Conservation (phyloP, 1,284 basidiomycete species). For the Phellinidium pouzarii region DNA sequence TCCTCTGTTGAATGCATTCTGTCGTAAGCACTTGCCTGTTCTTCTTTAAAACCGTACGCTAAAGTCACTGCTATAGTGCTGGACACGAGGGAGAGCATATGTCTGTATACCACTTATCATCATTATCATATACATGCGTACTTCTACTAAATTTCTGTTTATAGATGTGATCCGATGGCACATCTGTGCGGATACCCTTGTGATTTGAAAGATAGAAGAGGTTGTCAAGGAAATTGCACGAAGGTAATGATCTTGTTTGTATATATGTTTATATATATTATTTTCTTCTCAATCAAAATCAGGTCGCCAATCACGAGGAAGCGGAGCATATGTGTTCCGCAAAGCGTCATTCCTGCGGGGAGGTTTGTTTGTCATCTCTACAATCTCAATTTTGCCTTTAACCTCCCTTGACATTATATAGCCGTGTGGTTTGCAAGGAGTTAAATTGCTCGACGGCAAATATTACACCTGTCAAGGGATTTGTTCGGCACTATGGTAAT, state of each 20-base stretch:
- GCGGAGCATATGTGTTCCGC: conserved; percentile 49
- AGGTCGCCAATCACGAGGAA: conserved; percentile 40
- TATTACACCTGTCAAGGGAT: conserved; percentile 35
- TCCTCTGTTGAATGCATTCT: conserved; percentile 26
- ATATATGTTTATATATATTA: neutral
- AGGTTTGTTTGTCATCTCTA: conserved; percentile 28
- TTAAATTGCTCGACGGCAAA: conserved; percentile 29
- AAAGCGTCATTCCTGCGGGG: conserved; percentile 46
- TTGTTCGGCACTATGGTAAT: conserved; percentile 41
- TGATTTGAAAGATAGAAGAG: conserved; percentile 34
- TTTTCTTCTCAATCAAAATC: neutral
- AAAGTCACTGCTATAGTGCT: conserved; percentile 32
- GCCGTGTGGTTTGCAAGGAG: conserved; percentile 39
- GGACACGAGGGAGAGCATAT: conserved; percentile 50
- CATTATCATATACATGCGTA: no score
- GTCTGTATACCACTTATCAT: conserved; percentile 26
- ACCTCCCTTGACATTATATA: conserved; percentile 23
- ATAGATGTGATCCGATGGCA: conserved; percentile 40
- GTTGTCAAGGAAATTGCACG: conserved; percentile 43
- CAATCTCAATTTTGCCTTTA: neutral
- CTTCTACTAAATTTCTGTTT: neutral
- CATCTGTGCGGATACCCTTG: conserved; percentile 50
- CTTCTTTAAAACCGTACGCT: neutral
- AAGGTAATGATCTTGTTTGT: conserved; percentile 32
- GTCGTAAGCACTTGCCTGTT: conserved; percentile 36